These are phyloP conservation scores for Cardamine chenopodiifolia DNA, from an alignment of 345 rosid genomes.

Conservation along the genomic window DNA sequence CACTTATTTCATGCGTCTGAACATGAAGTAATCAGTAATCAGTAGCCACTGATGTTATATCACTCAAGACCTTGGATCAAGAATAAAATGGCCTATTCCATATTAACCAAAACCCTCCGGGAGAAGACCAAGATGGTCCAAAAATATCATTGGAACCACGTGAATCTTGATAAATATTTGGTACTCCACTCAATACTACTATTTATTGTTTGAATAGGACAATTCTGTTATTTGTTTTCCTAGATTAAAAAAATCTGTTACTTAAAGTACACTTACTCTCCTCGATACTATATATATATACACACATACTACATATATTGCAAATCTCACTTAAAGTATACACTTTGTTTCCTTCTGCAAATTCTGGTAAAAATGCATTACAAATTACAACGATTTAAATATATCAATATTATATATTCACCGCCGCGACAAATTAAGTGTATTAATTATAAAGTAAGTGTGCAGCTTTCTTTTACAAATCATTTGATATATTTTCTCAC, in stretches of 20 bases:
- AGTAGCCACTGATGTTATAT: background rate
- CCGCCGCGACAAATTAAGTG: background rate
- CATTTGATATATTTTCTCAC: background rate
- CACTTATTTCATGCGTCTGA: background rate
- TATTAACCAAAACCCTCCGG: constrained; percentile 35
- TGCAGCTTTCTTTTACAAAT: background rate
- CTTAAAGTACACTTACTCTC: too few relatives aligned
- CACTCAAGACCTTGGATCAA: constrained; percentile 5
- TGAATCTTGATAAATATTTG: constrained; percentile 44
- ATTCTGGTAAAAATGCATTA: constrained; percentile 10
- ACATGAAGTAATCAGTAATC: background rate
- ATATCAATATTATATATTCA: constrained; percentile 11
- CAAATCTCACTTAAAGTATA: constrained; percentile 28
- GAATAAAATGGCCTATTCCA: constrained; percentile 30
- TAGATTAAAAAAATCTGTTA: background rate
- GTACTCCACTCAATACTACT: constrained; percentile 36
- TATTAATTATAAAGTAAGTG: constrained; percentile 1
- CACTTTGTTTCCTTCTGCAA: constrained; percentile 33
- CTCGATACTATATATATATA: background rate
- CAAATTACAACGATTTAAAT: background rate
- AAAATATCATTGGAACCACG: constrained; percentile 43
- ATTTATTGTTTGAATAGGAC: constrained; percentile 40
- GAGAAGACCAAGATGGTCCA: constrained; percentile 46
- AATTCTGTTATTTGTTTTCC: constrained; percentile 33
- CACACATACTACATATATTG: background rate